A percentile compares a stretch with the other conserved stretches of the same genome.
phyloP scores from a whole-genome alignment of 225 moss, liverwort and hornwort genomes.

The Physcomitrellopsis africana region DNA sequence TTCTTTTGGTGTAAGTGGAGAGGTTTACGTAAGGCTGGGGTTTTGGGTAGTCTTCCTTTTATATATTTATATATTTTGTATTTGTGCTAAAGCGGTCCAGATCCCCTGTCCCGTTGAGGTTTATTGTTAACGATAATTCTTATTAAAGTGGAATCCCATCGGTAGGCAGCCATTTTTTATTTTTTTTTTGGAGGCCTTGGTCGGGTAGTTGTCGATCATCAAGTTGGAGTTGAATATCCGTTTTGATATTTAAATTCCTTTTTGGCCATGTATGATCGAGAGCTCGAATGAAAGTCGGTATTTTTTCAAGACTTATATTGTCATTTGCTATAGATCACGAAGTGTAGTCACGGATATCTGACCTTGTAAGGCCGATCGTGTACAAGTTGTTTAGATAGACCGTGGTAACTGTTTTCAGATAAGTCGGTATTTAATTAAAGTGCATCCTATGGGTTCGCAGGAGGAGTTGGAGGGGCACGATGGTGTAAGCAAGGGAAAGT shows the following conservation, averaged over 20 bases:
- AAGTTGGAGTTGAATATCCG: background rate
- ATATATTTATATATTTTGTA: background rate
- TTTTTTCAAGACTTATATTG: background rate
- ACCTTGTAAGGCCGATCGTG: constrained; percentile 13
- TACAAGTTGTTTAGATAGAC: background rate
- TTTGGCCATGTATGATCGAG: background rate
- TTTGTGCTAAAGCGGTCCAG: background rate
- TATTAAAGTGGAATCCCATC: background rate
- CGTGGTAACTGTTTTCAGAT: constrained; percentile 10
- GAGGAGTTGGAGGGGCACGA: constrained; percentile 82
- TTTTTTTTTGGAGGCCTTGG: background rate
- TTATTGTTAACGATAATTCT: background rate
- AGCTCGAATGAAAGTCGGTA: background rate
- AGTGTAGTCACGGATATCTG: background rate
- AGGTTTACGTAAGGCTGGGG: constrained; percentile 19
- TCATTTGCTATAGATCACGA: background rate
- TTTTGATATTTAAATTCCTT: background rate
- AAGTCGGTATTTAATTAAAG: constrained; percentile 11
- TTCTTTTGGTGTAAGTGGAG: background rate
- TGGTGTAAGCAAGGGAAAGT: constrained; percentile 90
- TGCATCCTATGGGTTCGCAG: constrained; percentile 30
- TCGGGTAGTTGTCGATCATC: background rate
- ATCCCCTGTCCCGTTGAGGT: constrained; percentile 28
- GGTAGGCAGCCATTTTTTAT: background rate
- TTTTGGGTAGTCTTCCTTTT: background rate